Base-by-base conservation (phyloP, 441 rosid species). In the Mallotus japonicus region DNA sequence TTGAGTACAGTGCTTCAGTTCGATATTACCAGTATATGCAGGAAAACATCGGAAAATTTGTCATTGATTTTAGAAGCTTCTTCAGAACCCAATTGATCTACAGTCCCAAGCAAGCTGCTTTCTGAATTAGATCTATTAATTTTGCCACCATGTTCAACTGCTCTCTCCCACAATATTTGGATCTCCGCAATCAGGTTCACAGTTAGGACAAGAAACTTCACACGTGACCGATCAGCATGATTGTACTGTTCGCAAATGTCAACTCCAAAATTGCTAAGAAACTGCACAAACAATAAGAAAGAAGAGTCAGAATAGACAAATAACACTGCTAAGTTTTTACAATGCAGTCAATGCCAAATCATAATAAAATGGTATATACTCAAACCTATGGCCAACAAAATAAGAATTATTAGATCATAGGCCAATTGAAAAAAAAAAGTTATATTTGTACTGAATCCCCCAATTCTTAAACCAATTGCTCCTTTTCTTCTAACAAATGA, bases 151-250 rank as follows among this genome's bases (percentile, higher is more conserved):
- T 59, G 65, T 75, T 85, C 83, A 72, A 75, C 62, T 69, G 65
- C 67, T 83, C 79, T 85, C 74, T 81, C 85, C 83, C 78, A 88
- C 84, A 88, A 75, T 69, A 75, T 83, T 77, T 85, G 86, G 77
- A 91, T 87, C 85, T 95, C 98, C 51, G 60, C 65, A 80, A 90
- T 81, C 84, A 92, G 73, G 87, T 88, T 87, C 67, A 83, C 34
- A 24, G 73, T 59, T 67, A 92, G 88, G 83, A 87, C 80, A 56
- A 88, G 83, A 73, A 89, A 89, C 84, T 92, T 95, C 70, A 80
- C 81, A 72, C 87, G 85, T 68, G 81, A 66, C 77, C 88, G 82
- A 72, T 80, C 79, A 59, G 70, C 64, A 79, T 62, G 79, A 71
- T 76, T 81, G 76, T 76, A 79, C 80, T 85, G 86, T 67, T 85